Conservation (phyloP, 129 eudicot species). For the Saposhnikovia divaricata region DNA sequence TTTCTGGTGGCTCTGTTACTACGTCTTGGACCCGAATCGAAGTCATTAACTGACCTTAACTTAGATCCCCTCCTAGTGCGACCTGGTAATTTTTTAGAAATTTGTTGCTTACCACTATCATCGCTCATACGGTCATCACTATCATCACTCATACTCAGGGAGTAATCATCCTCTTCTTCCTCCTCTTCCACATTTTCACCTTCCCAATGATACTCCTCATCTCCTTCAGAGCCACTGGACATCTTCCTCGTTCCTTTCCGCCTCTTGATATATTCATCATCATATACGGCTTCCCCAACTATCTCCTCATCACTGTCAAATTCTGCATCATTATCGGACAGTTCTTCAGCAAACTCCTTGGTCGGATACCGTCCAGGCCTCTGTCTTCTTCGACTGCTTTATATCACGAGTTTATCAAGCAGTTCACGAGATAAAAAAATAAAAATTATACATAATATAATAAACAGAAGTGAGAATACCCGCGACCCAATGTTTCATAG, state of each 20-base stretch:
- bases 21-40: conserved; percentile 59
- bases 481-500: conserved; percentile 51
- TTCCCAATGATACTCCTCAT: conserved; percentile 69
- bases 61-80: conserved; percentile 69
- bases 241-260: conserved; percentile 49
- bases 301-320: conserved; percentile 10
- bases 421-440: not conserved
- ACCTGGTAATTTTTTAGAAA: conserved; percentile 31
- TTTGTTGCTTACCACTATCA: conserved; percentile 46
- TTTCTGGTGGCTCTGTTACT: conserved; percentile 72
- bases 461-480: conserved; percentile 26
- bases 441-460: not conserved
- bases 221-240: conserved; percentile 88
- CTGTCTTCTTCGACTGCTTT: conserved; percentile 59
- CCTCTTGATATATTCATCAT: conserved; percentile 71
- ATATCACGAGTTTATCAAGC: conserved; percentile 11
- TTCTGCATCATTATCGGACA: conserved; percentile 61
- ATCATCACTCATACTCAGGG: conserved; percentile 59
- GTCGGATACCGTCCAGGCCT: conserved; percentile 64
- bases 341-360: conserved; percentile 54
- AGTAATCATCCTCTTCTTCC: conserved; percentile 57
- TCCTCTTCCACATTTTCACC: conserved; percentile 33
- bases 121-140: conserved; percentile 63
- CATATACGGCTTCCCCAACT: conserved; percentile 79
- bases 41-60: conserved; percentile 48